A percentile compares a stretch with the other conserved stretches of the same genome.
Evolutionary conservation across 192 early-diverging fungal genomes (phyloP).

Genomic region (Coemansia guatemalensis): DNA sequence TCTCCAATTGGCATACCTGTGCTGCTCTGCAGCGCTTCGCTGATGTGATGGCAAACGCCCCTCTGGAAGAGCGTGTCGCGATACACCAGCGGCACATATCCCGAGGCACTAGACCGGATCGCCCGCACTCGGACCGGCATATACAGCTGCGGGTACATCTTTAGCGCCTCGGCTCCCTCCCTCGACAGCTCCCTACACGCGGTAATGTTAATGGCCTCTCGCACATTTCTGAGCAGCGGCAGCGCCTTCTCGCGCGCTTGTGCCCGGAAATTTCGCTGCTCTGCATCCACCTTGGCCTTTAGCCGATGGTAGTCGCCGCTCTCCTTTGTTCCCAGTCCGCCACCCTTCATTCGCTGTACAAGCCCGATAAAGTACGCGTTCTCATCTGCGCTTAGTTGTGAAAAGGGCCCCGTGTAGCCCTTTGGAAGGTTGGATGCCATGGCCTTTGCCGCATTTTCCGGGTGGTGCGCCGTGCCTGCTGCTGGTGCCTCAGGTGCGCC

Average conservation of each 20-base stretch:
- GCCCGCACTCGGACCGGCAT: slow-evolving; percentile 23
- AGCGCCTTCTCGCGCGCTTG: slow-evolving; percentile 25
- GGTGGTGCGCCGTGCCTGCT: background rate
- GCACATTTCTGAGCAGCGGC: slow-evolving; percentile 11
- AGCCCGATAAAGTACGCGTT: slow-evolving; percentile 26
- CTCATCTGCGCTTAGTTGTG: slow-evolving; percentile 31
- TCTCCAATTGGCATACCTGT: background rate
- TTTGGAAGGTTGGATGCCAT: slow-evolving; percentile 17
- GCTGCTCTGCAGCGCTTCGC: background rate
- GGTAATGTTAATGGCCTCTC: background rate
- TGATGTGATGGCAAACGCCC: slow-evolving; percentile 22
- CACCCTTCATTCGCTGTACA: slow-evolving; percentile 11
- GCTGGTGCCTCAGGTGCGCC: slow-evolving; percentile 9
- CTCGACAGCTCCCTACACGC: slow-evolving; percentile 1
- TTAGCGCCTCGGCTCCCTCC: slow-evolving; percentile 6
- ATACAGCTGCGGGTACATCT: slow-evolving; percentile 22
- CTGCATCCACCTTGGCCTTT: slow-evolving; percentile 23
- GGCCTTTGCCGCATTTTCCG: slow-evolving; percentile 8
- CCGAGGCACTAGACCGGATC: slow-evolving; percentile 25
- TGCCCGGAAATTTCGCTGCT: slow-evolving; percentile 39
- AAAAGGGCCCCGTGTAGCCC: slow-evolving; percentile 40
- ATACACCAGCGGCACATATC: slow-evolving; percentile 39
- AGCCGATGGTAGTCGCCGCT: slow-evolving; percentile 26
- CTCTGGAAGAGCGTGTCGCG: slow-evolving; percentile 35
- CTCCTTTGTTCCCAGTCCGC: slow-evolving; percentile 12